phyloP scores from a whole-genome alignment of 345 rosid species.

The Streptanthus diversifolius region DNA sequence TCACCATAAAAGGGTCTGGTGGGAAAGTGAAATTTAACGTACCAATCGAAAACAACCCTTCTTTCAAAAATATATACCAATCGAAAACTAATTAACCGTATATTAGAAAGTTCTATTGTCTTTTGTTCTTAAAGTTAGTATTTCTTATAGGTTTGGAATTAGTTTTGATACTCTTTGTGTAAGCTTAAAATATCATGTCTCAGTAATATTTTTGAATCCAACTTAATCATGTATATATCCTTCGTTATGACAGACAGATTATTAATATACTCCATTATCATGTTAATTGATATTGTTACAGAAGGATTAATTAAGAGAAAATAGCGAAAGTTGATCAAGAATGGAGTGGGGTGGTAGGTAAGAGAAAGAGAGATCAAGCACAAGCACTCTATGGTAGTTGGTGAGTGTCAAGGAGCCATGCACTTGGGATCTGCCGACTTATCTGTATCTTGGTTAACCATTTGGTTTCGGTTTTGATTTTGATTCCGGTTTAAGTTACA shows the following conservation, averaged over 20 bases:
- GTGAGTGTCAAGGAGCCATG: slow-evolving; percentile 21
- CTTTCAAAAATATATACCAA: no score
- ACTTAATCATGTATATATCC: background rate
- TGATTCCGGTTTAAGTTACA: slow-evolving; percentile 10
- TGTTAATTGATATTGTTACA: background rate
- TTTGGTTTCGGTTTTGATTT: slow-evolving; percentile 4
- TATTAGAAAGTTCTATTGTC: background rate
- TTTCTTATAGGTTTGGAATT: background rate
- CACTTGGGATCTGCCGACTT: slow-evolving; percentile 28
- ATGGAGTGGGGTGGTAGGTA: slow-evolving; percentile 31
- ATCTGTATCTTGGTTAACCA: slow-evolving; percentile 9
- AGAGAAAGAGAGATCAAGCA: slow-evolving; percentile 26
- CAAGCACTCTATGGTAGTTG: slow-evolving; percentile 12
- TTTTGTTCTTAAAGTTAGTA: background rate
- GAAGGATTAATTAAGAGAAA: background rate
- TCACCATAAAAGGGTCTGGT: background rate
- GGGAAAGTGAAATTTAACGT: background rate
- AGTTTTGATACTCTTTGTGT: background rate
- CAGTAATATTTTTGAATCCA: no score
- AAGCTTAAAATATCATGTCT: no score
- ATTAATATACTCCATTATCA: background rate
- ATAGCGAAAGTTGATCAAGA: background rate
- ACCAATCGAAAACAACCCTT: background rate
- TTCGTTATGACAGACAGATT: background rate
- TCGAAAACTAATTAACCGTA: background rate